Evolutionary conservation across 2,329 filamentous ascomycete species (phyloP).

Genomic region (Neophaeococcomyces aloes): DNA sequence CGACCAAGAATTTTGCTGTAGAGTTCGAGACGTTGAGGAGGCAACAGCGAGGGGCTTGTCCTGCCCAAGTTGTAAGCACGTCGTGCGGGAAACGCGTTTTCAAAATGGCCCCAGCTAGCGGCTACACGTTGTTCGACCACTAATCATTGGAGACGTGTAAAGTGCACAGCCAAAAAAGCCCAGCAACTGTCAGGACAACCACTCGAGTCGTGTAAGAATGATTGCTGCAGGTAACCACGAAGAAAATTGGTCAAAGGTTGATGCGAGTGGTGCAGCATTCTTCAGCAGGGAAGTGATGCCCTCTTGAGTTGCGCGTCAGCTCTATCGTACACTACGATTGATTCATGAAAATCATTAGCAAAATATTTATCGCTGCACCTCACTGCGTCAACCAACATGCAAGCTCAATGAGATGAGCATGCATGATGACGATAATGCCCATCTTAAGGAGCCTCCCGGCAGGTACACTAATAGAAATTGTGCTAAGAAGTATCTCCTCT

Average conservation of each 20-base stretch:
- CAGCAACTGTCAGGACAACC: not conserved
- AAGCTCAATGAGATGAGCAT: not conserved
- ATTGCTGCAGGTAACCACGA: constrained; percentile 2
- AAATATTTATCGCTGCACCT: no score
- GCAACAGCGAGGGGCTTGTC: constrained; percentile 1
- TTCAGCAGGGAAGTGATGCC: not conserved
- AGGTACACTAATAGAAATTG: not conserved
- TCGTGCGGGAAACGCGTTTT: not conserved
- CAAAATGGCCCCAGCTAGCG: not conserved
- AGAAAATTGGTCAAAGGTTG: constrained; percentile 4
- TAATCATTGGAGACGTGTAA: not conserved
- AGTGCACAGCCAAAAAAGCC: not conserved
- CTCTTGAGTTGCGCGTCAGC: not conserved
- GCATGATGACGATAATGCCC: not conserved
- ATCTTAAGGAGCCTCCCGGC: not conserved
- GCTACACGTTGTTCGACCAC: not conserved
- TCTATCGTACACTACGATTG: no score
- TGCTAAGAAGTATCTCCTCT: not conserved
- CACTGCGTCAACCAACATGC: not conserved
- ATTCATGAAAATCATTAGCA: no score
- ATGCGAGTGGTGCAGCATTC: constrained; percentile 6
- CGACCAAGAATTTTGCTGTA: not conserved
- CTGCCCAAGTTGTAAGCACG: not conserved
- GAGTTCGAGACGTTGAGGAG: not conserved
- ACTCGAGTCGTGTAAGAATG: not conserved